Conservation (phyloP, 306 rosid species). For the Myrica gale region DNA sequence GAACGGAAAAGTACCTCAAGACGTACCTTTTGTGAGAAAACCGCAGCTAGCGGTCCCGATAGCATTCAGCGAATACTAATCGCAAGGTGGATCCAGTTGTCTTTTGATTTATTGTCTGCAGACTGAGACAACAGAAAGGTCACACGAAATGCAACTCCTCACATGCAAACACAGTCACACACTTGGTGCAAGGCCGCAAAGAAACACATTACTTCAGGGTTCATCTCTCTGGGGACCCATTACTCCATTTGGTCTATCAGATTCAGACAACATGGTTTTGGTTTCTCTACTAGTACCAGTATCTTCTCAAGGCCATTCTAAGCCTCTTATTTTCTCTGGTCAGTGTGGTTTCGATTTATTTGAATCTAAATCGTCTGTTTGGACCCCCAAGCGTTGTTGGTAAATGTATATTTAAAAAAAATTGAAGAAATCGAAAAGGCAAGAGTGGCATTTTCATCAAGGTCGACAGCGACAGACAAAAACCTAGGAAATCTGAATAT, state of each 20-base stretch:
- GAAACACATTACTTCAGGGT: background rate
- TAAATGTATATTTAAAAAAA: too few relatives aligned
- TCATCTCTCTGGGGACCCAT: too few relatives aligned
- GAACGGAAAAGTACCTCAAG: background rate
- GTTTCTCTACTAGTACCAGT: too few relatives aligned
- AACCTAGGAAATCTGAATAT: conserved; percentile 5
- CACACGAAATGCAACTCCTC: background rate
- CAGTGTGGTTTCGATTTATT: background rate
- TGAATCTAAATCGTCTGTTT: background rate
- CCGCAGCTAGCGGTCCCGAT: background rate
- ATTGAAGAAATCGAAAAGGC: too few relatives aligned
- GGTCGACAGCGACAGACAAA: conserved; percentile 6
- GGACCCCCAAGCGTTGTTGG: too few relatives aligned
- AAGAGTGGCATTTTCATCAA: background rate
- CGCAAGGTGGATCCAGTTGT: background rate
- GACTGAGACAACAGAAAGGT: too few relatives aligned
- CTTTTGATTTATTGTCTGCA: too few relatives aligned
- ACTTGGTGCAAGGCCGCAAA: background rate
- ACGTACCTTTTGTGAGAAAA: background rate
- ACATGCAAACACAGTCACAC: background rate
- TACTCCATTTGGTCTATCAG: background rate
- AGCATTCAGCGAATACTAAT: background rate
- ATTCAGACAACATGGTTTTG: too few relatives aligned
- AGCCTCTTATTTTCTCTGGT: background rate
- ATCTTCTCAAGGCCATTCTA: background rate